Percentiles rank a stretch among this genome's conserved stretches.
Conservation (phyloP, 805 yeast species). For the Saccharomycopsis fermentans region DNA sequence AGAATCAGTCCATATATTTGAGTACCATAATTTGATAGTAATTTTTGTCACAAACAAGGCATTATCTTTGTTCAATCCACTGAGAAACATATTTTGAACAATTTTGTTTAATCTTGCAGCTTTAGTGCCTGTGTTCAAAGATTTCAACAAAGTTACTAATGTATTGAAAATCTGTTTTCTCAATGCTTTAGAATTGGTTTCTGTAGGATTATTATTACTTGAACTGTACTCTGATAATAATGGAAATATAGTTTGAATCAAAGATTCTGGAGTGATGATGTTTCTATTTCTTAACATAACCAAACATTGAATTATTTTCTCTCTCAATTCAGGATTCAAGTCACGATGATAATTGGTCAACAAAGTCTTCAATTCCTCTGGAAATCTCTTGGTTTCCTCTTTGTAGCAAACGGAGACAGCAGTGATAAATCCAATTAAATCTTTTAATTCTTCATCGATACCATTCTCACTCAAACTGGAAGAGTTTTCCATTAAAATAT, state of each 20-base stretch:
- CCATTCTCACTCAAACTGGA: constrained; percentile 42
- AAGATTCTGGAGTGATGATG: constrained; percentile 64
- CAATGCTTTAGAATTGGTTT: constrained; percentile 68
- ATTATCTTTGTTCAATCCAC: constrained; percentile 63
- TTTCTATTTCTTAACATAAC: constrained; percentile 85
- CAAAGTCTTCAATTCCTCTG: constrained; percentile 64
- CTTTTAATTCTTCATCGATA: constrained; percentile 45
- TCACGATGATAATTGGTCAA: constrained; percentile 69
- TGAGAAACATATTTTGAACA: constrained; percentile 87
- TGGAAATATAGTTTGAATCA: constrained; percentile 85
- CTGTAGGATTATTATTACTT: constrained; percentile 30
- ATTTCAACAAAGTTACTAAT: constrained; percentile 65
- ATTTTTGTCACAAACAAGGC: constrained; percentile 95
- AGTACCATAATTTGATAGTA: constrained; percentile 92
- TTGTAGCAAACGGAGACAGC: constrained; percentile 91
- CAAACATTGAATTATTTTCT: constrained; percentile 81
- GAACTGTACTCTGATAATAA: constrained; percentile 60
- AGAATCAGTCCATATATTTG: constrained; percentile 97
- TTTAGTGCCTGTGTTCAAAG: constrained; percentile 79
- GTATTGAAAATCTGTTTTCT: constrained; percentile 77
- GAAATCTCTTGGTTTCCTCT: constrained; percentile 75
- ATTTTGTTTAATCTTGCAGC: constrained; percentile 83
- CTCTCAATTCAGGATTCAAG: constrained; percentile 76
- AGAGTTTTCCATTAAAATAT: constrained; percentile 62
- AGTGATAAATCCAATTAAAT: constrained; percentile 79